These are phyloP conservation scores for Scheffersomyces parashehatae DNA, from an alignment of 1,139 yeast species.

Conservation along the genomic window DNA sequence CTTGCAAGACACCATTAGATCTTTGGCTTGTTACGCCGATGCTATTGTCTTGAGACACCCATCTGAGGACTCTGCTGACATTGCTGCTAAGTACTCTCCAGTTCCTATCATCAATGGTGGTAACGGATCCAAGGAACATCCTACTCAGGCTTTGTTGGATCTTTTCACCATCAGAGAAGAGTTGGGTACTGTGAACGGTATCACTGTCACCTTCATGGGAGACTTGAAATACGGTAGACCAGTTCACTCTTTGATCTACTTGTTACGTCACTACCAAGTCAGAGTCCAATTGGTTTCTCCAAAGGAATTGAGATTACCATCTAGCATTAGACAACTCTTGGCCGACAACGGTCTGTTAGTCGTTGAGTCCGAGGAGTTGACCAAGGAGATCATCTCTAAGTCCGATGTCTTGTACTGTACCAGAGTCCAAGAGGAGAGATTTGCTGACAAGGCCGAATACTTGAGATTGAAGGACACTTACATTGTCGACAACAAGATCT, in stretches of 20 bases:
- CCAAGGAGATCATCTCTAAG: conserved; percentile 79
- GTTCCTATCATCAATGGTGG: conserved; percentile 98
- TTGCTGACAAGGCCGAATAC: conserved; percentile 72
- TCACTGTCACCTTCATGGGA: conserved; percentile 98
- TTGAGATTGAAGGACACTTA: conserved; percentile 88
- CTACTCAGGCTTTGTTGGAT: conserved; percentile 97
- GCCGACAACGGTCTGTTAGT: conserved; percentile 65
- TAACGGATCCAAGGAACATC: conserved; percentile 96
- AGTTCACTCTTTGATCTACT: conserved; percentile 91
- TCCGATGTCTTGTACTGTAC: conserved; percentile 98
- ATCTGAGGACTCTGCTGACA: conserved; percentile 83
- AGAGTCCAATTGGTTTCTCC: conserved; percentile 93
- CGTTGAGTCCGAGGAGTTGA: conserved; percentile 71
- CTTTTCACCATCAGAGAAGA: conserved; percentile 98
- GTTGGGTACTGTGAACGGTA: conserved; percentile 96
- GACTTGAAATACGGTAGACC: conserved; percentile 98
- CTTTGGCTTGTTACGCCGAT: conserved; percentile 93
- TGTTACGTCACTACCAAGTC: conserved; percentile 90
- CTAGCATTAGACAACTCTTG: conserved; percentile 65
- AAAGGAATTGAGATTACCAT: conserved; percentile 81
- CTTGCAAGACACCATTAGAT: conserved; percentile 92
- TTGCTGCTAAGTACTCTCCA: conserved; percentile 95
- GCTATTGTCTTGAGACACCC: conserved; percentile 98
- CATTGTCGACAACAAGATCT: conserved; percentile 87
- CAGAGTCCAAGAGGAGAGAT: conserved; percentile 97